Evolutionary conservation across 768 basidiomycete genomes (phyloP).

Genomic region (Artomyces pyxidatus): DNA sequence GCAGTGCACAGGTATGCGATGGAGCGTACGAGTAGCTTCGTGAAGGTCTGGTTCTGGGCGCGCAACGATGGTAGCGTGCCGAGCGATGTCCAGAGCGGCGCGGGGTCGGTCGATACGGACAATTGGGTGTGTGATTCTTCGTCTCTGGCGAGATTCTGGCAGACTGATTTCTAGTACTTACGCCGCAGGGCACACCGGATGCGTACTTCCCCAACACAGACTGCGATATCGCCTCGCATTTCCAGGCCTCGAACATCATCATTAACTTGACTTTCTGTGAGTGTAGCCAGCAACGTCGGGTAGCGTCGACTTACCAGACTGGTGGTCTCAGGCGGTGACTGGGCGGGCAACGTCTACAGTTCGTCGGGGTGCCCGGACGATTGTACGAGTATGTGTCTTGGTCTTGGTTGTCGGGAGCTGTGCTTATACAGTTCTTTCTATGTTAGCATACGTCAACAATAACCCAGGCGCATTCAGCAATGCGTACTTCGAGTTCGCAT

Average conservation of each 20-base stretch:
- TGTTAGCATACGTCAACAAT: constrained; percentile 7
- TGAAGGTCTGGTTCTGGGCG: constrained; percentile 32
- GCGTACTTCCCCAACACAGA: constrained; percentile 21
- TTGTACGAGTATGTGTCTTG: constrained; percentile 12
- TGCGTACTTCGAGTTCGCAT: constrained; percentile 12
- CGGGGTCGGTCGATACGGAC: constrained; percentile 11
- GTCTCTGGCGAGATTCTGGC: not conserved
- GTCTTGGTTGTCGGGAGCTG: not conserved
- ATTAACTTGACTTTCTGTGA: constrained; percentile 19
- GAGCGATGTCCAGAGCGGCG: constrained; percentile 11
- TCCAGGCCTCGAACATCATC: constrained; percentile 19
- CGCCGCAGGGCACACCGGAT: constrained; percentile 15
- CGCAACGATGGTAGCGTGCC: constrained; percentile 17
- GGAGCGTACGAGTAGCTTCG: constrained; percentile 18
- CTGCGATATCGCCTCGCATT: constrained; percentile 27
- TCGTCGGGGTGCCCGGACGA: constrained; percentile 14
- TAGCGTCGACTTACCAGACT: not conserved
- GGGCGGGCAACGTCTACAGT: constrained; percentile 14
- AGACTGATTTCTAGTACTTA: not conserved
- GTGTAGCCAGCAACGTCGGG: not conserved
- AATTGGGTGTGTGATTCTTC: constrained; percentile 14
- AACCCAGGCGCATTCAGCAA: constrained; percentile 7
- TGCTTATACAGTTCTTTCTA: not conserved
- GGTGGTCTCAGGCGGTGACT: constrained; percentile 13
- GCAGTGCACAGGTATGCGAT: constrained; percentile 22